phyloP scores from a whole-genome alignment of 306 rosid species.

The Cicer cuneatum region DNA sequence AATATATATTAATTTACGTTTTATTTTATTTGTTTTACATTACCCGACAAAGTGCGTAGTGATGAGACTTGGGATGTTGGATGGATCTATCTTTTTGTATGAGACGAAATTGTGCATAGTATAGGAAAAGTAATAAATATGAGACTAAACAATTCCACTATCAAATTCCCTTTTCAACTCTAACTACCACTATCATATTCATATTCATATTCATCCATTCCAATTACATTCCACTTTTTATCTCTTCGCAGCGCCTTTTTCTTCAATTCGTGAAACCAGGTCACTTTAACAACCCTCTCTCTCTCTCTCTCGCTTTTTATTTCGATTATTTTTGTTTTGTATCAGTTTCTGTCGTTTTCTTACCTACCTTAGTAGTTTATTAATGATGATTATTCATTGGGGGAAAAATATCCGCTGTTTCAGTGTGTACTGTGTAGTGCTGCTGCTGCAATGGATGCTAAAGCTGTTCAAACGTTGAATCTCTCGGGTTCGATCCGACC shows the following conservation, averaged over 20 bases:
- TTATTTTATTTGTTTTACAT: too few relatives aligned
- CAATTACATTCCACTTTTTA: background rate
- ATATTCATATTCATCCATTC: background rate
- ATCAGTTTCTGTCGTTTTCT: background rate
- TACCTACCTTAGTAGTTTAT: background rate
- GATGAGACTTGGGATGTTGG: background rate
- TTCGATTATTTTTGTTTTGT: background rate
- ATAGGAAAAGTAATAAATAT: too few relatives aligned
- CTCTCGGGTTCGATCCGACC: conserved; percentile 55
- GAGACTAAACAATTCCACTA: background rate
- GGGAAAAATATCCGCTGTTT: conserved; percentile 29
- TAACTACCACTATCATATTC: background rate
- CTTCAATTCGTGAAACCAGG: background rate
- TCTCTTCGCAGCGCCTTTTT: background rate
- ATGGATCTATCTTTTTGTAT: too few relatives aligned
- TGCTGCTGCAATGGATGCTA: conserved; percentile 58
- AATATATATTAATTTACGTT: too few relatives aligned
- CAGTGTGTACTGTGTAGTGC: background rate
- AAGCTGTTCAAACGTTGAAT: conserved; percentile 50
- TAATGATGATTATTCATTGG: background rate
- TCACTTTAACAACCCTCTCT: background rate
- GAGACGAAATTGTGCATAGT: too few relatives aligned
- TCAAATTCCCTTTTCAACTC: background rate
- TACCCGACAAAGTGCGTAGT: too few relatives aligned
- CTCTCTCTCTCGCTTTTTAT: background rate